Evolutionary conservation across 345 rosid species (phyloP), one percentile per base, ranked within the genome.

Genomic region (Geranium brycei): DNA sequence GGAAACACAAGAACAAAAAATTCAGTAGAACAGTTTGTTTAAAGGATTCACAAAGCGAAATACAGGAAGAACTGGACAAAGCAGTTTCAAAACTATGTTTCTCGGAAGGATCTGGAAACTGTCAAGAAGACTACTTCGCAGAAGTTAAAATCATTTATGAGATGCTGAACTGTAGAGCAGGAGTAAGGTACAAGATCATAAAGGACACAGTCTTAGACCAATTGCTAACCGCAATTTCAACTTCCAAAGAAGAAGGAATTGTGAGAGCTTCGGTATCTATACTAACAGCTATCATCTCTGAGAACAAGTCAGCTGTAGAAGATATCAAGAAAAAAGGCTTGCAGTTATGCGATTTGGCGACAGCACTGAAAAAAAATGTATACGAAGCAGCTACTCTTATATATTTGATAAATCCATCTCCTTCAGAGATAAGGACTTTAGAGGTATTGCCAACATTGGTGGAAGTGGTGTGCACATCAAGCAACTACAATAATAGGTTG

Each of bases 341-440:
- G 59, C 75, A 71, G 57, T 59, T 87, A 66, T 69, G 75, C 28
- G 85, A 85, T 68, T 73, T 91, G 60, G 95, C 92, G 51, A 78
- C 76, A 58, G 92, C 96, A 8, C 71, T 89, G 57, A 84, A 92
- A 58, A 73, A 69, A 61, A 89, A 92, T 30, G 91, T 92, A 63
- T 88, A 84, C 19, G 95, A 92, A 70, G 95, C 96, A 63, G 91
- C 93, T 64, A 74, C 70, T 17, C 84, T 92, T 51, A 87, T 92
- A 51, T 83, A 89, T 71, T 56, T 89, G 64, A 83, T 86, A 73
- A 81, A 89, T 66, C 95, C 98, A 60, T 79, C 96, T 71, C 96
- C 95, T 40, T 68, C 70, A 8, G 96, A 92, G 68, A 91, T 91
- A 59, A 89, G 75, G 78, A 78, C 88, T 66, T 75, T 87, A 64